Conservation (phyloP, 2,329 filamentous ascomycete genomes). For the Fusarium hainanense region DNA sequence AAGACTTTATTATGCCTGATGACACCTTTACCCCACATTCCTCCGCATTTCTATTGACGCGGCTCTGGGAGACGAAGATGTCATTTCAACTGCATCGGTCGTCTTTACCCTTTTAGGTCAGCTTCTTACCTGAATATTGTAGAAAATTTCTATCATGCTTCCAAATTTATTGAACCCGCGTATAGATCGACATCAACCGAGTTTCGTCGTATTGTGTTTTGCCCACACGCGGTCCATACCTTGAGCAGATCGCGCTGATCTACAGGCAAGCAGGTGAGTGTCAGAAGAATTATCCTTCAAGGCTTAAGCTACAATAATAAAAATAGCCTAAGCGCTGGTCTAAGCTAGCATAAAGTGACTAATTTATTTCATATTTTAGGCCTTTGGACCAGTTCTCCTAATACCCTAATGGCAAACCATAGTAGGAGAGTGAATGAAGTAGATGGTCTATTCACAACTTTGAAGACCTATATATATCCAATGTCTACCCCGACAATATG, state of each 20-base stretch:
- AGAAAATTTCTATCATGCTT: background rate
- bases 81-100: slow-evolving; percentile 25
- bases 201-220: background rate
- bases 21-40: slow-evolving; percentile 25
- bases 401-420: too few species aligned
- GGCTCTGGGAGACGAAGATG: slow-evolving; percentile 9
- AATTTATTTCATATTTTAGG: too few species aligned
- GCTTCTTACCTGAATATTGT: background rate
- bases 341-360: too few species aligned
- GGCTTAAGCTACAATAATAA: too few species aligned
- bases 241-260: background rate
- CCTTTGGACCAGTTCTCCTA: too few species aligned
- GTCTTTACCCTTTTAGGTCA: slow-evolving; percentile 6
- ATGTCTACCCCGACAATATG: too few species aligned
- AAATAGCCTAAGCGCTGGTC: too few species aligned
- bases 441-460: too few species aligned
- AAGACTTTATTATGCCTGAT: slow-evolving; percentile 3
- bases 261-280: background rate
- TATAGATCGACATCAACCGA: background rate
- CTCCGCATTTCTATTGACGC: slow-evolving; percentile 35
- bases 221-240: background rate
- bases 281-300: too few species aligned
- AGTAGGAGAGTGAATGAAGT: too few species aligned
- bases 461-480: too few species aligned
- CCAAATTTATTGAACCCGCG: background rate